Evolutionary conservation across 2,329 filamentous ascomycete species (phyloP), one percentile per base, ranked within the genome.

Genomic region (Diaporthe sp.): DNA sequence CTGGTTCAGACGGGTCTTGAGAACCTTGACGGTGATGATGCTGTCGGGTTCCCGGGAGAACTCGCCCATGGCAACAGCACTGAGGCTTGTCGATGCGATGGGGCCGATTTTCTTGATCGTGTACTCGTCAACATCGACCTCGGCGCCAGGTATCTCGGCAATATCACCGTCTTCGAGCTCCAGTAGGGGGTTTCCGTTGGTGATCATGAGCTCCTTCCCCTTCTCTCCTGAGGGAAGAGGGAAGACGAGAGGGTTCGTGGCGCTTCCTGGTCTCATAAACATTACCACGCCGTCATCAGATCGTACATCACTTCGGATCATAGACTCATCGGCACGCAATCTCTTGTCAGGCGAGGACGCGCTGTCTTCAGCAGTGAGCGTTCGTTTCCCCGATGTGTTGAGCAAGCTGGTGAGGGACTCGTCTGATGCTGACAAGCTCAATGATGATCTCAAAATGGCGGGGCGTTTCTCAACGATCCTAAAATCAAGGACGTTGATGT

Each of bases 11-110:
- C 85, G 82, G 1, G 89, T 91, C 81, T 90, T 91, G 76, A 91
- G 87, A 1, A 91, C 88, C 78, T 91, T 91, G 80, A 91, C 89
- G 1, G 89, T 91, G 72, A 91, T 88, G 71, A 90, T 86, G 27
- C 86, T 86, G 70, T 88, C 87, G 3, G 88, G 83, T 25, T 89
- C 85, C 13, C 85, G 81, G 6, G 89, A 90, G 78, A 90, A 86
- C 47, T 86, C 83, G 27, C 86, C 89, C 1, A 86, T 90, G 78
- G 88, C 91, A 47, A 91, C 89, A 8, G 87, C 86, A 6, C 89
- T 91, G 25, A 89, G 83, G 5, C 84, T 83, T 1, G 88, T 89
- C 2, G 86, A 86, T 6, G 89, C 89, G 70, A 91, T 91, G n/a
- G 87, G 85, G 22, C 90, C 86, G 50, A 85, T 84, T 79, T 89